Base-by-base conservation (phyloP, 2,329 filamentous ascomycete genomes). In the Colletotrichum godetiae region DNA sequence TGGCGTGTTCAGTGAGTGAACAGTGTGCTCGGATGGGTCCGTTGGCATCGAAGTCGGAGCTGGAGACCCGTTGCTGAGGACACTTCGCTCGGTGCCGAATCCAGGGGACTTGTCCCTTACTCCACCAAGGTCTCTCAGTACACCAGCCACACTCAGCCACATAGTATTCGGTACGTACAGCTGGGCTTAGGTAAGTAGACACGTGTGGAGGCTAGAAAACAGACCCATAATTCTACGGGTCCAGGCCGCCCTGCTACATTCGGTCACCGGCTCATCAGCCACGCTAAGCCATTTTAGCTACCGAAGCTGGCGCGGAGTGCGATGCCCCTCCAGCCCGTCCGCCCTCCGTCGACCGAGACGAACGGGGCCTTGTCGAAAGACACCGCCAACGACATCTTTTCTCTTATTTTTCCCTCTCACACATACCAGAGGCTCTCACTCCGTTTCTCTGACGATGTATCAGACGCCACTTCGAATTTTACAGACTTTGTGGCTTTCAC, bases 241-340 rank as follows among this genome's bases (percentile, higher is more conserved):
- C 57, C 12, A 15, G 46, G 61, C 67, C 56, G 61, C 24, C n/a
- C 49, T 61, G 22, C 72, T 63, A 29, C 59, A 56, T 72, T 74
- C 49, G 68, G 68, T 60, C 64, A 74, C 72, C 68, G 68, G 72
- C 58, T 60, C 52, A 55, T 67, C 7, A n/a, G n/a, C 4, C n/a
- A 33, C 72, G 69, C 72, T 68, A 74, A 65, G 42, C 69, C 69
- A n/a, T 22, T 73, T 73, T 68, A 46, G 69, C 42, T 63, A 74
- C 69, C 73, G 69, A 74, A 35, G 65, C 62, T 22, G 29, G 65
- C 57, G 33, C 59, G 31, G 63, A 73, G 70, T 66, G 70, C 67
- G 67, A 73, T 70, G 67, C 52, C 49, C 55, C 52, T 57, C 24
- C 24, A 57, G 19, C 29, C 42, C 49, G 27, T 58, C 46, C 49